These are phyloP conservation scores for Fusarium dlaminii DNA, from an alignment of 2,329 filamentous ascomycete genomes.

Conservation along the genomic window DNA sequence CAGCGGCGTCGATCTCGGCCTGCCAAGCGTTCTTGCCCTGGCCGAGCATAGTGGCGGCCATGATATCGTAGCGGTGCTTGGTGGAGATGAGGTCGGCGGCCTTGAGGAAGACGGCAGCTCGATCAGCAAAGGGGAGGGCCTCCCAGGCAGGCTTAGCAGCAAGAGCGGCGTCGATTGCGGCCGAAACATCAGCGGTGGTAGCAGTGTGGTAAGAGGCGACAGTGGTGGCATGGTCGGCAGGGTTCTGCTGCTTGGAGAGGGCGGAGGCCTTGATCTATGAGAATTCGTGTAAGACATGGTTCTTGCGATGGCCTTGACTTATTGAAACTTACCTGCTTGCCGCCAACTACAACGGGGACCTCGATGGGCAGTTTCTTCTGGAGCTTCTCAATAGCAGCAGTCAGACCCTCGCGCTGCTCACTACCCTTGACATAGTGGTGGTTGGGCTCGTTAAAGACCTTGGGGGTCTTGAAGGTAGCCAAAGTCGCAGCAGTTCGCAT, in stretches of 20 bases:
- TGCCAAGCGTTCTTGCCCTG: slow-evolving; percentile 99
- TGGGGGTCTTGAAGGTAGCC: slow-evolving; percentile 87
- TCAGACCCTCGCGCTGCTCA: slow-evolving; percentile 78
- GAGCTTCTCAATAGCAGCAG: slow-evolving; percentile 75
- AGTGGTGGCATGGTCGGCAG: slow-evolving; percentile 78
- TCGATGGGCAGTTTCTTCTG: slow-evolving; percentile 76
- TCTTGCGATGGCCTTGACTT: background rate
- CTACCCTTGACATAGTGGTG: slow-evolving; percentile 91
- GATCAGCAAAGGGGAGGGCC: slow-evolving; percentile 84
- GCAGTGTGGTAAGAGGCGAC: slow-evolving; percentile 90
- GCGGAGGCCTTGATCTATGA: slow-evolving; percentile 72
- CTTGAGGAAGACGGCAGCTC: slow-evolving; percentile 94
- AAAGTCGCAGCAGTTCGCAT: slow-evolving; percentile 63
- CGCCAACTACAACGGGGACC: slow-evolving; percentile 84
- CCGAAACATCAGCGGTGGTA: slow-evolving; percentile 76
- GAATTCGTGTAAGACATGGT: slow-evolving; percentile 11
- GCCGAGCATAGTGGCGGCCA: slow-evolving; percentile 94
- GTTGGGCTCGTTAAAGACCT: slow-evolving; percentile 93
- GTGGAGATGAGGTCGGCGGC: slow-evolving; percentile 88
- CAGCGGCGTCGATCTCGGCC: slow-evolving; percentile 96
- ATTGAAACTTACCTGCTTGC: slow-evolving; percentile 72
- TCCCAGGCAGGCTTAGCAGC: slow-evolving; percentile 90
- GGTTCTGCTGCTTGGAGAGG: slow-evolving; percentile 79
- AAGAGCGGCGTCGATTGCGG: slow-evolving; percentile 85
- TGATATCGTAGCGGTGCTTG: slow-evolving; percentile 96